A percentile compares a stretch with the other conserved stretches of the same genome.
phyloP scores from a whole-genome alignment of 257 asterid genomes.

The Voacanga thouarsii region DNA sequence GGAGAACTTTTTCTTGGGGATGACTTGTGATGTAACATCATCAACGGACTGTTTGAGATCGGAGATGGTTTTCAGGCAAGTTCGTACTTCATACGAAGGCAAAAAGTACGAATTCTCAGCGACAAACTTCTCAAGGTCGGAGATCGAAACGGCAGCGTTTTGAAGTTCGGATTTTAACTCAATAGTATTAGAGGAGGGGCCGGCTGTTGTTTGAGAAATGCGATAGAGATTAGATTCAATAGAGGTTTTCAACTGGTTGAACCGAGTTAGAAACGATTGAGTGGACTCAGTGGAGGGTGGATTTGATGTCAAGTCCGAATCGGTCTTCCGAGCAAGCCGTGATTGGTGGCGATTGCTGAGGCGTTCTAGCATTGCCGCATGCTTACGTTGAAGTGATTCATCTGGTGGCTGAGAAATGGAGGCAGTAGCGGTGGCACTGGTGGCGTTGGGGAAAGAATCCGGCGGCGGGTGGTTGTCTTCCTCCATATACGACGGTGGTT shows the following conservation, averaged over 20 bases:
- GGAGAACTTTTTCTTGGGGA: constrained; percentile 83
- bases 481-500: constrained; percentile 43
- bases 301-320: constrained; percentile 22
- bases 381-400: constrained; percentile 51
- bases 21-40: constrained; percentile 48
- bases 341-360: constrained; percentile 70
- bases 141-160: constrained; percentile 44
- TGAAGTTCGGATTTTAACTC: constrained; percentile 52
- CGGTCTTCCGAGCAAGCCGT: constrained; percentile 40
- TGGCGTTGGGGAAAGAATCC: not conserved
- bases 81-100: constrained; percentile 77
- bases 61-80: constrained; percentile 48
- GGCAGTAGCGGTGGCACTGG: constrained; percentile 12
- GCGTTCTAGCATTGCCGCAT: constrained; percentile 79
- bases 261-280: constrained; percentile 57
- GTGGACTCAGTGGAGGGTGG: constrained; percentile 37
- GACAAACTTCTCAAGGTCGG: constrained; percentile 66
- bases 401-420: constrained; percentile 13
- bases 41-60: constrained; percentile 65
- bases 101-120: constrained; percentile 69
- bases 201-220: constrained; percentile 37
- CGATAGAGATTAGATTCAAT: constrained; percentile 56
- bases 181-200: constrained; percentile 21
- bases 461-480: constrained; percentile 25
- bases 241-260: constrained; percentile 60